These are phyloP conservation scores for Plasmodium inui DNA, from an alignment of 169 alveolate genomes.

Conservation along the genomic window DNA sequence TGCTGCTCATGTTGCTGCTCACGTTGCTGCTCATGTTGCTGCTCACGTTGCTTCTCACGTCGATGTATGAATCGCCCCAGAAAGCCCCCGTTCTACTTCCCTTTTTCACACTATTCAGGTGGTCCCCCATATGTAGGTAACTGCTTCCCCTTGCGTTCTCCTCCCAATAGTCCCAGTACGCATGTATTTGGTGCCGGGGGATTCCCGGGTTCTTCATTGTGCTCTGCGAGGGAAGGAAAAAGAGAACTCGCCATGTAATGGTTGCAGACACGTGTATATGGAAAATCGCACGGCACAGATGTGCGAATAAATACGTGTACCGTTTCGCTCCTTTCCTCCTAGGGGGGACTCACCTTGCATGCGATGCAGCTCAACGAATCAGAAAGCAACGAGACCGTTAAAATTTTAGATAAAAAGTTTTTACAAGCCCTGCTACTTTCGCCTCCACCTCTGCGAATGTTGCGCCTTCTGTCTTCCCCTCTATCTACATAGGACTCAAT, in stretches of 20 bases:
- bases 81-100: background rate
- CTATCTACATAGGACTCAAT: background rate
- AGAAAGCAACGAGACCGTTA: background rate
- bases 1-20: background rate
- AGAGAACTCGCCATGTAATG: background rate
- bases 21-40: background rate
- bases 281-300: background rate
- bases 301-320: background rate
- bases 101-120: background rate
- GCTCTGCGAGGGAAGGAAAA: background rate
- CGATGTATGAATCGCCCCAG: background rate
- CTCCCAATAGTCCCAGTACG: background rate
- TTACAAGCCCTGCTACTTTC: background rate
- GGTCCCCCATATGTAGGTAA: background rate
- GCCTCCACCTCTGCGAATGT: background rate
- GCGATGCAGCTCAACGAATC: background rate
- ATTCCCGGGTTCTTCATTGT: background rate
- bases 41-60: background rate
- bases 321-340: background rate
- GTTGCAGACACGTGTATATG: background rate
- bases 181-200: background rate
- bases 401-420: background rate
- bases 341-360: background rate
- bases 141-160: background rate
- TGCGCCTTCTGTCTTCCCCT: background rate